phyloP scores from a whole-genome alignment of 345 rosid species.

The Turnera subulata region DNA sequence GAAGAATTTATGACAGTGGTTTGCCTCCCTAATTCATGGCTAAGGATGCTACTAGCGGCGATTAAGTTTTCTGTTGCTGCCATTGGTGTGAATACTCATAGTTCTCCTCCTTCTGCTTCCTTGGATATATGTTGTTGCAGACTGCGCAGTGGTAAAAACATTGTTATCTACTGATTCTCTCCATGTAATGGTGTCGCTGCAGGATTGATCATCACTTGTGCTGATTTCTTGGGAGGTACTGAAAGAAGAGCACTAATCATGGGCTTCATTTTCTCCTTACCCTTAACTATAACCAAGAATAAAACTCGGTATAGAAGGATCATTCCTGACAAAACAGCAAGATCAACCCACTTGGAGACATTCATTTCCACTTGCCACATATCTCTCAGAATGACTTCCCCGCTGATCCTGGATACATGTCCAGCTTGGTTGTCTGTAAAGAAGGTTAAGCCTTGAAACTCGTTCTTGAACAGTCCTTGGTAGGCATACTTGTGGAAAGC shows the following conservation, averaged over 20 bases:
- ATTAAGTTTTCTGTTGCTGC: too few relatives aligned
- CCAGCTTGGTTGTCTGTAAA: conserved; percentile 1
- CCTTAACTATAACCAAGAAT: conserved; percentile 32
- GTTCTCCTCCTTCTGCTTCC: too few relatives aligned
- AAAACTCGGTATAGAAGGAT: conserved; percentile 29
- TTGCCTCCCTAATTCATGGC: too few relatives aligned
- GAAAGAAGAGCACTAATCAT: background rate
- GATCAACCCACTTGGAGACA: conserved; percentile 52
- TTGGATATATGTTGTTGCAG: too few relatives aligned
- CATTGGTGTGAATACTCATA: too few relatives aligned
- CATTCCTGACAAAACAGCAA: conserved; percentile 41
- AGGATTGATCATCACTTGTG: conserved; percentile 14
- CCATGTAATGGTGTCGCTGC: conserved; percentile 4
- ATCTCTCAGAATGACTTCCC: conserved; percentile 34
- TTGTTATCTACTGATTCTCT: too few relatives aligned
- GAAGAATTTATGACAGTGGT: too few relatives aligned
- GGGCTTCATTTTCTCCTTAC: conserved; percentile 29
- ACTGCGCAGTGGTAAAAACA: too few relatives aligned
- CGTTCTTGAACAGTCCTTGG: conserved; percentile 19
- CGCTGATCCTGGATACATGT: conserved; percentile 1
- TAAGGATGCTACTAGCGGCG: too few relatives aligned
- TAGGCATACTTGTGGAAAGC: conserved; percentile 23
- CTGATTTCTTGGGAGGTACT: background rate
- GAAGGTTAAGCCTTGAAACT: conserved; percentile 37
- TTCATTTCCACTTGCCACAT: conserved; percentile 42